Evolutionary conservation across 345 rosid genomes (phyloP).

Genomic region (Rubroshorea leprosula): DNA sequence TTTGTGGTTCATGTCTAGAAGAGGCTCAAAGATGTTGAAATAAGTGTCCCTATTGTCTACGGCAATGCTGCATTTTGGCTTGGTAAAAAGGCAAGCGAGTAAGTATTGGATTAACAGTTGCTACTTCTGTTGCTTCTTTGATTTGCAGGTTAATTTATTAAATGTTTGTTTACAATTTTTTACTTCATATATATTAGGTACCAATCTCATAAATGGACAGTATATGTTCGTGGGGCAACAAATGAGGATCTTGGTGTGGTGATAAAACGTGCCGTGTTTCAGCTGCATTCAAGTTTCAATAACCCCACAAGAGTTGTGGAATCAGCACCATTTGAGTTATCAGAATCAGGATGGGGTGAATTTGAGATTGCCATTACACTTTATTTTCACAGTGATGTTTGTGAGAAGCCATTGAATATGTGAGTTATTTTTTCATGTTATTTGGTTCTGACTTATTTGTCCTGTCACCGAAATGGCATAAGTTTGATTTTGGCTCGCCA

Average conservation of each 20-base stretch:
- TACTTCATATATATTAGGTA: constrained; percentile 30
- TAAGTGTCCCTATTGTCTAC: constrained; percentile 67
- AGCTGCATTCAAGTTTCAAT: constrained; percentile 63
- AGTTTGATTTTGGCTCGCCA: neutral
- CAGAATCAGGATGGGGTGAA: constrained; percentile 79
- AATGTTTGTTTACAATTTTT: constrained; percentile 7
- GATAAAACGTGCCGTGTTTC: constrained; percentile 49
- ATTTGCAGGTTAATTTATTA: neutral
- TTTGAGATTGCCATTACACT: constrained; percentile 62
- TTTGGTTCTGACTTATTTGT: constrained; percentile 3
- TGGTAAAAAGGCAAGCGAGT: constrained; percentile 85
- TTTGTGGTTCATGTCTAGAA: constrained; percentile 31
- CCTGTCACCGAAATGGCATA: constrained; percentile 3
- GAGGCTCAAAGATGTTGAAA: constrained; percentile 68
- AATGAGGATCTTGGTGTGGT: constrained; percentile 63
- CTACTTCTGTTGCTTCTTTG: constrained; percentile 1
- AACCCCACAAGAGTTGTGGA: constrained; percentile 62
- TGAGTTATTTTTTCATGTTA: constrained; percentile 26
- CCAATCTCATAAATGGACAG: constrained; percentile 71
- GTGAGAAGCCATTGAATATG: constrained; percentile 67
- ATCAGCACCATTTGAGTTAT: constrained; percentile 64
- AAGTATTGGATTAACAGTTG: constrained; percentile 20
- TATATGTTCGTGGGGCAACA: constrained; percentile 62
- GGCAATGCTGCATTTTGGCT: constrained; percentile 78
- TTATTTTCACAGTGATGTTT: constrained; percentile 61